Evolutionary conservation across 768 basidiomycete species (phyloP), one percentile per base, ranked within the genome.

Genomic region (Ramaria rubella): DNA sequence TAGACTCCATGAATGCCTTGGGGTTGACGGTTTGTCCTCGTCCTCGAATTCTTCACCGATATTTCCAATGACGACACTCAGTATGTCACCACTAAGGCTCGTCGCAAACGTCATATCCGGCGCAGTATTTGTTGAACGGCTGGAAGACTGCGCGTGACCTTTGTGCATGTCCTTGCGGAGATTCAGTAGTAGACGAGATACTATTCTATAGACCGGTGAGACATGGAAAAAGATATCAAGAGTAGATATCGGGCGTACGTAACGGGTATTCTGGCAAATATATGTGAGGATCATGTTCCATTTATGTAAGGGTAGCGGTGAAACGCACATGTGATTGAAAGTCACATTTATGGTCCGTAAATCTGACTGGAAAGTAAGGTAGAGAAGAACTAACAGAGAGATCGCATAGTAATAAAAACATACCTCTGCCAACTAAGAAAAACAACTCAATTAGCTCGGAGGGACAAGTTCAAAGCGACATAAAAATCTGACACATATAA

Each of bases 331-430:
- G 29, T 51, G 49, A 30, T 31, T 51, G 24, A 51, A 51, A 5
- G 49, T 51, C 14, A 51, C 49, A 51, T 51, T 51, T 14, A 51
- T 33, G 29, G 33, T 36, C 3, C 49, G 49, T n/a, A 51, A 31
- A 24, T 51, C 17, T 6, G 49, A 31, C 49, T 51, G 30, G 9
- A n/a, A n/a, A 27, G 5, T n/a, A 51, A 31, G 19, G 24, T 8
- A 15, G 19, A 15, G 7, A 31, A n/a, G 30, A 36, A 51, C 31
- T 31, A 9, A 7, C 5, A 19, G 19, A 17, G 49, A 29, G 17
- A 30, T 6, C 7, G 19, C 11, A 30, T n/a, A 48, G 17, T 21
- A 21, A 34, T 48, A 48, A 17, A 5, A 33, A 34, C 49, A 14
- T 23, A 51, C 49, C 29, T 51, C 49, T 23, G 49, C 49, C 2